Conservation (phyloP, 2,329 filamentous ascomycete genomes). For the Ophiostoma fasciatum region DNA sequence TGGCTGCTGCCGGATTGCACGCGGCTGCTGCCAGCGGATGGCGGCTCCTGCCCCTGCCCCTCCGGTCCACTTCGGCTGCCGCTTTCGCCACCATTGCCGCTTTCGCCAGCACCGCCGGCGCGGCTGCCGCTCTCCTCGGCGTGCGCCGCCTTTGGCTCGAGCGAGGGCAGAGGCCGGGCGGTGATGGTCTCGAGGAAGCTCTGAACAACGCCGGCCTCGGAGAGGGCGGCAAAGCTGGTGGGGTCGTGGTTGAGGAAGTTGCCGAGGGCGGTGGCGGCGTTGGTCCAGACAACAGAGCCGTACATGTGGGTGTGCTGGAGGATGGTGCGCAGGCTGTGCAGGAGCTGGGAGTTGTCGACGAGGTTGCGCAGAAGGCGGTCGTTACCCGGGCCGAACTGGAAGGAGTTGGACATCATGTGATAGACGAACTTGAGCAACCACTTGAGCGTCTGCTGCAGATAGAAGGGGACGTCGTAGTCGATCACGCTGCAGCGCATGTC, state of each 20-base stretch:
- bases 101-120: background rate
- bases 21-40: too few species aligned
- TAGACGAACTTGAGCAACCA: constrained; percentile 94
- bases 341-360: constrained; percentile 78
- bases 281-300: constrained; percentile 91
- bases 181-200: constrained; percentile 75
- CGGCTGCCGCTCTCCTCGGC: background rate
- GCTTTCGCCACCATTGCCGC: too few species aligned
- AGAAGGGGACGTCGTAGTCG: constrained; percentile 87
- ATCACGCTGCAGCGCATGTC: constrained; percentile 63
- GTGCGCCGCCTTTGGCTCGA: constrained; percentile 14
- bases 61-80: too few species aligned
- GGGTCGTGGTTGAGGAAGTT: constrained; percentile 98
- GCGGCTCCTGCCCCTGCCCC: too few species aligned
- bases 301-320: constrained; percentile 67
- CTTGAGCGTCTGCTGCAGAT: constrained; percentile 83
- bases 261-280: constrained; percentile 78
- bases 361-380: constrained; percentile 84
- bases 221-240: constrained; percentile 90
- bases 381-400: constrained; percentile 49
- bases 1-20: too few species aligned
- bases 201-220: constrained; percentile 80
- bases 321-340: constrained; percentile 65
- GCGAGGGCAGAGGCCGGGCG: constrained; percentile 28
- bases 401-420: constrained; percentile 76